These are phyloP conservation scores for Claviceps maximensis DNA, from an alignment of 2,329 filamentous ascomycete genomes.

Conservation along the genomic window DNA sequence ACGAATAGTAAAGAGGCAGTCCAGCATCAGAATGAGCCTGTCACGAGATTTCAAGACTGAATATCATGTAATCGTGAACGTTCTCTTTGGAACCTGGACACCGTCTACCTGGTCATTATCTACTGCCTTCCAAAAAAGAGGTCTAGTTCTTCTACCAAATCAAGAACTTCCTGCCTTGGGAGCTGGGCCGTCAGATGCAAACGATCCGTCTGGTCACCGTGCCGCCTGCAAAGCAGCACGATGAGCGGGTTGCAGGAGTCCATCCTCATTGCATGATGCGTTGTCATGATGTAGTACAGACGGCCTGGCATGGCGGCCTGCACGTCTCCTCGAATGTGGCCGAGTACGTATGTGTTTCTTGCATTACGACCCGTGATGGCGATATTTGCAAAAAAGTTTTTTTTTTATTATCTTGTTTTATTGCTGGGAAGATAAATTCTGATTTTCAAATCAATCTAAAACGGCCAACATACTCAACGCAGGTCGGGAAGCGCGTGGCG, in stretches of 20 bases:
- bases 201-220: background rate
- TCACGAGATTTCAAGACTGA: background rate
- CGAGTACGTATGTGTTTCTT: background rate
- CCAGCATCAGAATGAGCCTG: background rate
- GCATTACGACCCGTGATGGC: too few relatives aligned
- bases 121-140: background rate
- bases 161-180: background rate
- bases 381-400: too few relatives aligned
- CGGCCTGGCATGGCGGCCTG: background rate
- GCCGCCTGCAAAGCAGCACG: background rate
- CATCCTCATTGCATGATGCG: background rate
- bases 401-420: too few relatives aligned
- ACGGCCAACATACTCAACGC: too few relatives aligned
- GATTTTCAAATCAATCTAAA: too few relatives aligned
- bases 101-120: background rate
- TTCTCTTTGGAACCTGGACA: background rate
- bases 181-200: background rate
- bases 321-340: background rate
- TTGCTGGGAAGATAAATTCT: too few relatives aligned
- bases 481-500: too few relatives aligned
- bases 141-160: background rate
- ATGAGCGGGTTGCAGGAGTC: background rate
- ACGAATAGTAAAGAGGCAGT: background rate
- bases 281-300: background rate
- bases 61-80: background rate